Evolutionary conservation across 306 rosid genomes (phyloP).

Genomic region (Vigna hirtella): DNA sequence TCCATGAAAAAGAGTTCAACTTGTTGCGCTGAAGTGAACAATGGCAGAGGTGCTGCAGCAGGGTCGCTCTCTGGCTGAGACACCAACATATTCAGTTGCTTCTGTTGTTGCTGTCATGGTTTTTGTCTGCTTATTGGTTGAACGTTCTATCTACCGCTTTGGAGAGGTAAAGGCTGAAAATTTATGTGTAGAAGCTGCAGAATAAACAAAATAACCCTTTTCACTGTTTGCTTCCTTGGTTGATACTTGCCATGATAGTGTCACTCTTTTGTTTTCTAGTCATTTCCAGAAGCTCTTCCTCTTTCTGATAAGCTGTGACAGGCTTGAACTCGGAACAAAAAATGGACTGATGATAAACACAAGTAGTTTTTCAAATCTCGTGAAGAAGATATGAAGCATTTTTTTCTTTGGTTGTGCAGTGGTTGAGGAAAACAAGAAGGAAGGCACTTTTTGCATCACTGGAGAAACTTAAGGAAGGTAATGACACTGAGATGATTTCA

Average conservation of each 20-base stretch:
- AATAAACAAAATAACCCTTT: not conserved
- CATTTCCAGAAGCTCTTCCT: not conserved
- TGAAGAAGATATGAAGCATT: slow-evolving; percentile 18
- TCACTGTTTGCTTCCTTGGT: not conserved
- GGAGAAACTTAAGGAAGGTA: slow-evolving; percentile 97
- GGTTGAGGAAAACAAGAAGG: slow-evolving; percentile 88
- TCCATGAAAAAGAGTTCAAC: slow-evolving; percentile 31
- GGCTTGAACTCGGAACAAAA: not conserved
- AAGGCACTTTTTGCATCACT: slow-evolving; percentile 89
- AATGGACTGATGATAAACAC: not conserved
- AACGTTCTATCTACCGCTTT: slow-evolving; percentile 81
- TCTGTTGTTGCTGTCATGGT: slow-evolving; percentile 92
- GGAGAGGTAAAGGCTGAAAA: slow-evolving; percentile 62
- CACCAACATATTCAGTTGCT: slow-evolving; percentile 96
- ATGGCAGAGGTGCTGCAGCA: slow-evolving; percentile 54
- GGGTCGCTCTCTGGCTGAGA: slow-evolving; percentile 85
- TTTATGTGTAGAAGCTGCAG: not conserved
- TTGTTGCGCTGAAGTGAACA: slow-evolving; percentile 41
- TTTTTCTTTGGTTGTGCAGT: slow-evolving; percentile 55
- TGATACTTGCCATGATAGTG: not conserved
- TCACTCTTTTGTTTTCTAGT: not conserved
- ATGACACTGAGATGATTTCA: not conserved
- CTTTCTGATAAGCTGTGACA: not conserved
- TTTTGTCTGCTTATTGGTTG: slow-evolving; percentile 76
- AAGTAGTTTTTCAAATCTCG: slow-evolving; percentile 27